phyloP scores from a whole-genome alignment of 768 basidiomycete genomes.

The Melanogaster broomeanus region DNA sequence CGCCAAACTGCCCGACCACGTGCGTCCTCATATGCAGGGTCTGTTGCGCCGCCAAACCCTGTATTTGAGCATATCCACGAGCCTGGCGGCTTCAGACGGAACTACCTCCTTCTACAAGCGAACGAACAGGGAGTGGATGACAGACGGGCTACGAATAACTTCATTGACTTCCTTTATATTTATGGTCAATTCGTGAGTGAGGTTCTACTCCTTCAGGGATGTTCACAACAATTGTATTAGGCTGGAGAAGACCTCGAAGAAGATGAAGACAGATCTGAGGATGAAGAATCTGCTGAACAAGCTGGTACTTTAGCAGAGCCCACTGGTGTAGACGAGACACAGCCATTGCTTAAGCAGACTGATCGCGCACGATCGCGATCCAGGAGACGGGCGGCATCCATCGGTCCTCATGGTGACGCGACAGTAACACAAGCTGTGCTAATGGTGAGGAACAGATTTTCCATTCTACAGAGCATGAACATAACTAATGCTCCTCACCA shows the following conservation, averaged over 20 bases:
- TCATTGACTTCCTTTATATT: conserved; percentile 91
- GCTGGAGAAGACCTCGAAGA: conserved; percentile 93
- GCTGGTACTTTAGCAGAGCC: conserved; percentile 8
- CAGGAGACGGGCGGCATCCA: conserved; percentile 54
- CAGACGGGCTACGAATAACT: conserved; percentile 71
- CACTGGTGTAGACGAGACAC: conserved; percentile 43
- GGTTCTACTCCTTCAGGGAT: not conserved
- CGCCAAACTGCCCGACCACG: conserved; percentile 62
- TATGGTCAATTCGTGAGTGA: conserved; percentile 93
- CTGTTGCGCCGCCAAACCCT: conserved; percentile 57
- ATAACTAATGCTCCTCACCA: conserved; percentile 28
- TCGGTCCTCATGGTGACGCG: conserved; percentile 78
- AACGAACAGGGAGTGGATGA: conserved; percentile 66
- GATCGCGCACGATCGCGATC: conserved; percentile 51
- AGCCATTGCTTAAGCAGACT: conserved; percentile 52
- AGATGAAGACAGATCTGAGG: conserved; percentile 67
- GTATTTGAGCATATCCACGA: conserved; percentile 92
- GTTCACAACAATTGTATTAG: conserved; percentile 38
- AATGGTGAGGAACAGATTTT: conserved; percentile 60
- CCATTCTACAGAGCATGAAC: not conserved
- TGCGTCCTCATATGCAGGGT: conserved; percentile 68
- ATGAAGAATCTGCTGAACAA: conserved; percentile 49
- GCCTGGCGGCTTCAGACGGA: conserved; percentile 91
- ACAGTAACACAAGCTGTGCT: conserved; percentile 89
- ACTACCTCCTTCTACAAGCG: conserved; percentile 77